Base-by-base conservation (phyloP, 2,329 filamentous ascomycete species). In the Drechslerella coelobrocha region DNA sequence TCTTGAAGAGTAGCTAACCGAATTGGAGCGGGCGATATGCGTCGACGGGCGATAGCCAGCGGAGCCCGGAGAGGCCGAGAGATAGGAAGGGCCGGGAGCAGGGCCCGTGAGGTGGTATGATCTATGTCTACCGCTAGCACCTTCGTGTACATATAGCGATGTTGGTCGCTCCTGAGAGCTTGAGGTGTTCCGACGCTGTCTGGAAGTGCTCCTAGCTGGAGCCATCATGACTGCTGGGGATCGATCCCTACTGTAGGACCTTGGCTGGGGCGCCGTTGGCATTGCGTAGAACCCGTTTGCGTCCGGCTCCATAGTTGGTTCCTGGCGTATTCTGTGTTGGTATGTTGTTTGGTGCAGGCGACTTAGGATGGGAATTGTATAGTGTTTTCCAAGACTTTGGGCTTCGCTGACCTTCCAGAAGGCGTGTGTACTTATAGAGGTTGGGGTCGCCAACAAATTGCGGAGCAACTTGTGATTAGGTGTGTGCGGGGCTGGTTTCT, bases 201-300 rank as follows among this genome's bases (percentile, higher is more conserved):
- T 51, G 6, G 61, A 65, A 26, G 68, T 66, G n/a, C 68, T 66
- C 45, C 68, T 66, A 12, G 61, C 34, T 5, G 68, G 61, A 17
- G 52, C 50, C 61, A 71, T 63, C 59, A 63, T 59, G 66, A 63
- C 66, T 29, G 60, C 57, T 51, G 66, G 66, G 0, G 66, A 71
- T 53, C 66, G 66, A 45, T 71, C 66, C 31, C 66, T 52, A 23
- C 66, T 71, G 43, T 50, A 71, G 7, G 66, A 63, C 47, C 66
- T 54, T 24, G 29, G 50, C 27, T 52, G 59, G 21, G 66, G 66
- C 24, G 66, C 66, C 23, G 66, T 59, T 17, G 66, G 66, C 59
- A 71, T 71, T 50, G 59, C 21, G 41, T 71, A 71, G 45, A 71
- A 71, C 8, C 59, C 66, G 48, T 71, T 71, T 71, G 66, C 59